Base-by-base conservation (phyloP, 2,329 filamentous ascomycete genomes). In the Nemania serpens region DNA sequence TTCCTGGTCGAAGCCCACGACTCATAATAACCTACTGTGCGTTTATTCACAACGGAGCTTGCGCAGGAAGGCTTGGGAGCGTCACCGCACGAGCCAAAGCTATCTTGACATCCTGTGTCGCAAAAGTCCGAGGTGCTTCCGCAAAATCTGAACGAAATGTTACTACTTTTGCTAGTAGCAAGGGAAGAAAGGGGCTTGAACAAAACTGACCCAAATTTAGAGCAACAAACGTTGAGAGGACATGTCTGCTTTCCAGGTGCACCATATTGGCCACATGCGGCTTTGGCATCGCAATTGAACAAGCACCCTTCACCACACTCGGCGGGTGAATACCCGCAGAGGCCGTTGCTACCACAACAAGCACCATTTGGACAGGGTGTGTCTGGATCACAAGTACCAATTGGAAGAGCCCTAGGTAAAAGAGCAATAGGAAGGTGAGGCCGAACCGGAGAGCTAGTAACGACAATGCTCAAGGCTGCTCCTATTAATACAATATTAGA, bases 1-100 rank as follows among this genome's bases (percentile, higher is more conserved):
- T 41, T 9, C 2, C 70, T 53, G 0, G 59, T 65, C 6, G 39
- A 47, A 1, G 63, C 59, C 73, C 73, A 78, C 3, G 60, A 43
- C 59, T 77, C 73, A 59, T 77, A 78, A 56, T 77, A 77, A 1
- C 75, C 76, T 17, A 77, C 71, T 1, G 62, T 59, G 18, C 58
- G 63, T 50, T 61, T 49, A 45, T 10, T 55, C 7, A 22, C 39
- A 1, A 2, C 49, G 2, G 5, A 5, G 1, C 43, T 22, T 2
- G 12, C 11, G 9, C 55, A 58, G 2, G 57, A 59, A 1, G 49
- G 50, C 25, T 29, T 29, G 7, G 25, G 25, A 3, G 25, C 25
- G 7, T 29, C 25, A 29, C 25, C 25, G 25, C 25, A 29, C 25
- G 25, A 29, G 25, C 25, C 25, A 29, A 29, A 29, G 25, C 25